Evolutionary conservation across 768 basidiomycete species (phyloP), one percentile per base, ranked within the genome.

Genomic region (Pleurotus djamor): DNA sequence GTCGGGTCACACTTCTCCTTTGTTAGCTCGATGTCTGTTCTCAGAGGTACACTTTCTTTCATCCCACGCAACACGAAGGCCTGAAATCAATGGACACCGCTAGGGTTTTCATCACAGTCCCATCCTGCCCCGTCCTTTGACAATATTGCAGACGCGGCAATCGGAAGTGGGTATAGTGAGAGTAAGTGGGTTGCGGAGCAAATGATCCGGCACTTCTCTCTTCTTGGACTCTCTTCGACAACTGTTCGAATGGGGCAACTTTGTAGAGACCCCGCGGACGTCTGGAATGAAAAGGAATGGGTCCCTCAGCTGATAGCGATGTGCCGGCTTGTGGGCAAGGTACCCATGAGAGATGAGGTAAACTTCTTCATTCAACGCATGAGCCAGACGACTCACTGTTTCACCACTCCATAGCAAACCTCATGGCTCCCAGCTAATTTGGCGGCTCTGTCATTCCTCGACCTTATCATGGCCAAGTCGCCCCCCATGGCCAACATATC

Each of bases 161-260:
- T 66, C 5, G 71, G 68, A 8, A 51, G 44, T 4, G 74, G 74
- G 0, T 76, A 76, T 54, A 52, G 64, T 37, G 71, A 75, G 59
- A 68, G 68, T 37, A 77, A 77, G 63, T 75, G 70, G 32, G 51
- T 52, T 8, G 5, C 33, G 12, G 32, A 38, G 35, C 51, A 28
- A 17, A 13, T 52, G 9, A 52, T 38, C 36, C 10, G 13, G 17
- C 9, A 32, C 7, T n/a, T 33, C 10, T 14, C 48, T 21, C 48
- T 28, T 28, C 21, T 28, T 14, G 36, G 33, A 7, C 17, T 52
- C 10, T n/a, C 33, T 43, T 63, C 69, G 1, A 65, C 73, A 33
- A 62, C 68, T 8, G 45, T 78, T 38, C 75, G 79, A 49, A 64
- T 76, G 0, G 77, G 79, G 4, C 75, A 76, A 55, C 63, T 80